Conservation (phyloP, 371 early-diverging fungal species). For the Zancudomyces culisetae region DNA sequence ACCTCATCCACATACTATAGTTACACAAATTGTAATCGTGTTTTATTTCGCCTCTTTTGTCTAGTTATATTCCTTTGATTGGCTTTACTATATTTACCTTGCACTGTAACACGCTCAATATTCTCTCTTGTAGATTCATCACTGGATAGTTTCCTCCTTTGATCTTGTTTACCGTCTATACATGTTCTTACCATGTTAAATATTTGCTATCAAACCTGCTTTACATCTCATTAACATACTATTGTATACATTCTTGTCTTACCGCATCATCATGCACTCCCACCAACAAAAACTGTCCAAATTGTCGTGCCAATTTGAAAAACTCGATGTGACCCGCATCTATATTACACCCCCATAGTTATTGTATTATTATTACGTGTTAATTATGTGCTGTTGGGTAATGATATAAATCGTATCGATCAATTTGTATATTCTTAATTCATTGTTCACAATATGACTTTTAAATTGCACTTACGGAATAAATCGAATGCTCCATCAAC, state of each 20-base stretch:
- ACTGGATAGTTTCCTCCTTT: constrained; percentile 75
- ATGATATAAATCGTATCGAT: no score
- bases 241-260: no score
- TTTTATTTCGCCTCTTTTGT: no score
- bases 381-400: no score
- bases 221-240: no score
- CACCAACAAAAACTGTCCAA: constrained; percentile 78
- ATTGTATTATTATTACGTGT: no score
- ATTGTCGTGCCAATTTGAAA: constrained; percentile 62
- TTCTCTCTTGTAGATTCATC: constrained; percentile 87
- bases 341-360: no score
- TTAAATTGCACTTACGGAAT: constrained; percentile 49
- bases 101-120: constrained; percentile 70
- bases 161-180: constrained; percentile 59
- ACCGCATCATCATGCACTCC: constrained; percentile 83
- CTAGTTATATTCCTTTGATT: no score
- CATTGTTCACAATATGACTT: constrained; percentile 13
- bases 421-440: constrained; percentile 60
- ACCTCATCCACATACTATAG: constrained; percentile 66
- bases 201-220: no score
- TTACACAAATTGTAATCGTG: constrained; percentile 6
- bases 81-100: no score
- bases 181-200: no score
- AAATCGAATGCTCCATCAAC: constrained; percentile 93
- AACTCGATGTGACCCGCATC: constrained; percentile 87